These are phyloP conservation scores for Flueggea neowawraea DNA, from an alignment of 441 rosid species.

Conservation along the genomic window DNA sequence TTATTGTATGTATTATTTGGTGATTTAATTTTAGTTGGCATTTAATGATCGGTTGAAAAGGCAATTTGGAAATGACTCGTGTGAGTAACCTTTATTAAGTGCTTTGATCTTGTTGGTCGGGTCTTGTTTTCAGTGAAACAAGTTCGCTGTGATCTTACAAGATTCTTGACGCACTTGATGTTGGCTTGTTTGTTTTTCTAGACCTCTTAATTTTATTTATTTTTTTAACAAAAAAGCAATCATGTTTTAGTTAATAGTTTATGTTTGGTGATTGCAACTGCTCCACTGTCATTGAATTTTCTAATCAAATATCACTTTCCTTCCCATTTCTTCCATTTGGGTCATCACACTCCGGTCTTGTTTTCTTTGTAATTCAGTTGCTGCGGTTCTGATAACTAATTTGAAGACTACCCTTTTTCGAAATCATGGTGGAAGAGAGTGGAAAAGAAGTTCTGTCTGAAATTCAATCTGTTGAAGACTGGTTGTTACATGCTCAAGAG, in stretches of 20 bases:
- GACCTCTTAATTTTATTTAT: constrained; percentile 20
- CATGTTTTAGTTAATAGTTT: constrained; percentile 16
- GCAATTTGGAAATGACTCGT: constrained; percentile 39
- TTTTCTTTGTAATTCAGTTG: constrained; percentile 30
- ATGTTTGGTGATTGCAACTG: constrained; percentile 57
- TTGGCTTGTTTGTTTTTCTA: constrained; percentile 27
- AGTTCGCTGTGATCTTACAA: constrained; percentile 27
- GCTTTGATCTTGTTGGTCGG: constrained; percentile 40
- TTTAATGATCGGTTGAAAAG: constrained; percentile 49
- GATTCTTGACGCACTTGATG: constrained; percentile 54
- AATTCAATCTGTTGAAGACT: constrained; percentile 56
- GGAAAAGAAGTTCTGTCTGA: constrained; percentile 28
- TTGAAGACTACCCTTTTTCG: constrained; percentile 9
- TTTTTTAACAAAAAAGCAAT: constrained; percentile 12
- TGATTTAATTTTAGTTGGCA: constrained; percentile 28
- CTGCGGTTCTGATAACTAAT: constrained; percentile 12
- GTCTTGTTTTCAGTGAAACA: constrained; percentile 19
- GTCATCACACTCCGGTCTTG: constrained; percentile 15
- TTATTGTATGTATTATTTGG: too few relatives aligned
- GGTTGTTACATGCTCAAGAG: constrained; percentile 61
- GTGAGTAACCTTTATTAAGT: constrained; percentile 29
- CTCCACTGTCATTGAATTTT: constrained; percentile 51
- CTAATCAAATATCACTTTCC: constrained; percentile 9
- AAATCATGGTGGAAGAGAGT: constrained; percentile 64
- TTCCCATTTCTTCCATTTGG: constrained; percentile 11